Conservation (phyloP, 2,329 filamentous ascomycete genomes). For the Exophiala bonariae region DNA sequence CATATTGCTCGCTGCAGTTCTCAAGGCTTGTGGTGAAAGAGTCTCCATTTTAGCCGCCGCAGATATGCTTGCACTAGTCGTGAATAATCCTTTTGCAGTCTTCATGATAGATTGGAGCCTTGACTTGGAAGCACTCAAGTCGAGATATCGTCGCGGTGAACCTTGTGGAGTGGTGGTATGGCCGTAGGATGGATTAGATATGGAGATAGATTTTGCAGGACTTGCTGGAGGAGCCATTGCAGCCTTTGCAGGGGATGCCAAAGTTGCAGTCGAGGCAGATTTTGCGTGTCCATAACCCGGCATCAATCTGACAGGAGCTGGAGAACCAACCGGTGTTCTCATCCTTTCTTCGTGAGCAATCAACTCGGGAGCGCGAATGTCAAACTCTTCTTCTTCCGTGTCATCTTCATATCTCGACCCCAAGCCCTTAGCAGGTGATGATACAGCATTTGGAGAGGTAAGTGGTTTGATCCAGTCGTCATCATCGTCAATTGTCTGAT, state of each 20-base stretch:
- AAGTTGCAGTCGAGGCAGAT: slow-evolving; percentile 62
- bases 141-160: slow-evolving; percentile 59
- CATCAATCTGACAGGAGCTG: slow-evolving; percentile 19
- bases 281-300: slow-evolving; percentile 56
- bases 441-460: slow-evolving; percentile 27
- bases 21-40: slow-evolving; percentile 43
- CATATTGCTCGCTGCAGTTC: slow-evolving; percentile 31
- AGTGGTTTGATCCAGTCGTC: slow-evolving; percentile 63
- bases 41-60: slow-evolving; percentile 60
- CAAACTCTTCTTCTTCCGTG: slow-evolving; percentile 50
- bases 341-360: slow-evolving; percentile 29
- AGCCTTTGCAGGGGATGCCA: slow-evolving; percentile 52
- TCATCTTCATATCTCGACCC: slow-evolving; percentile 37
- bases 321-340: slow-evolving; percentile 20
- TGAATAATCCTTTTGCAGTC: slow-evolving; percentile 81
- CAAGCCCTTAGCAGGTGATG: slow-evolving; percentile 45
- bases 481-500: slow-evolving; percentile 41
- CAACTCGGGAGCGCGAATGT: slow-evolving; percentile 28
- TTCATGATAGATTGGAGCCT: slow-evolving; percentile 89
- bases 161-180: slow-evolving; percentile 58
- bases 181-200: slow-evolving; percentile 61
- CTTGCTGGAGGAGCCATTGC: slow-evolving; percentile 34
- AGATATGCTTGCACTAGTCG: slow-evolving; percentile 65
- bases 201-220: slow-evolving; percentile 60
- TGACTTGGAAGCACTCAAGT: slow-evolving; percentile 88